phyloP scores from a whole-genome alignment of 139 green algal species.

The Zygnema circumcarinatum region DNA sequence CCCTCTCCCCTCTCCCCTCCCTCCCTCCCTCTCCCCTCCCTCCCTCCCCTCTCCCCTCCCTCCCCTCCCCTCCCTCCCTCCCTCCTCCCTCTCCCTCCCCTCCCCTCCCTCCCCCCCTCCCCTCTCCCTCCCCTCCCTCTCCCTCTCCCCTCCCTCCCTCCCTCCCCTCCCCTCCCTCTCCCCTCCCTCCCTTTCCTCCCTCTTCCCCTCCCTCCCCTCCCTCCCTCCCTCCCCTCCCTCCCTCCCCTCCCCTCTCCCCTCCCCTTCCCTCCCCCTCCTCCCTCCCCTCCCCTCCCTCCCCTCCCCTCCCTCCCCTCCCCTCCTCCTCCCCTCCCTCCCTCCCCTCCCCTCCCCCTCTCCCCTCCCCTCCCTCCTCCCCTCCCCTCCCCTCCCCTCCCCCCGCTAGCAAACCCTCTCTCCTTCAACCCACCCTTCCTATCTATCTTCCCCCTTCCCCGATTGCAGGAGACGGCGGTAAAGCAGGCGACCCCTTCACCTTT shows the following conservation, averaged over 20 bases:
- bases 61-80: background rate
- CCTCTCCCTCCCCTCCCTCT: too few relatives aligned
- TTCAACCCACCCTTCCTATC: too few relatives aligned
- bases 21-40: constrained; percentile 22
- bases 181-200: background rate
- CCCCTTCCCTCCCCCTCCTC: too few relatives aligned
- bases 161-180: background rate
- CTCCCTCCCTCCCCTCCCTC: background rate
- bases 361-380: background rate
- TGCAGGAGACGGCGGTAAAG: constrained; percentile 28
- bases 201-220: background rate
- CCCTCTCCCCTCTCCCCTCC: background rate
- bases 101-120: background rate
- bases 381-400: too few relatives aligned
- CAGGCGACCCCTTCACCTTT: constrained; percentile 39
- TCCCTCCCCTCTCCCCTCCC: background rate
- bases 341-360: background rate
- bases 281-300: too few relatives aligned
- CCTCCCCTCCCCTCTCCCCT: too few relatives aligned
- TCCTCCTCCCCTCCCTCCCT: background rate
- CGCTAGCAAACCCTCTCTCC: too few relatives aligned
- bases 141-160: background rate
- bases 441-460: too few relatives aligned
- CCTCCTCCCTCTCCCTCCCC: background rate
- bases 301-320: background rate